Evolutionary conservation across 345 rosid genomes (phyloP).

Genomic region (Gossypium arboreum): DNA sequence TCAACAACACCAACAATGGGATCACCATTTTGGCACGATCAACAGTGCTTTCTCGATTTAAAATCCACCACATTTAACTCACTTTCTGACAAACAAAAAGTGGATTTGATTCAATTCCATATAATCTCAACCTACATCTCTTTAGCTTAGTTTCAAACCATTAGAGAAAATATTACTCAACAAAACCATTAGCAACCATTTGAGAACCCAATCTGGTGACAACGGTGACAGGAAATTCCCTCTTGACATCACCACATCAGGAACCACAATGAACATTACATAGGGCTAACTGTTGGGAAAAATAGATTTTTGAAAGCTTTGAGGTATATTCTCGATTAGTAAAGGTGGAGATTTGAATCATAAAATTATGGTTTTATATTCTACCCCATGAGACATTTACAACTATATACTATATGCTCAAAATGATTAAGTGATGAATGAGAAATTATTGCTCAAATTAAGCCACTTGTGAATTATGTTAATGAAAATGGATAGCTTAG

Average conservation of each 20-base stretch:
- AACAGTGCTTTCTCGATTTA: slow-evolving; percentile 36
- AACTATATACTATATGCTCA: no score
- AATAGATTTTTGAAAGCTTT: no score
- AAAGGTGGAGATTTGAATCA: slow-evolving; percentile 18
- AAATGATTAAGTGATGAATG: no score
- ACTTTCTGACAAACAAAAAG: slow-evolving; percentile 32
- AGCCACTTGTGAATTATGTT: no score
- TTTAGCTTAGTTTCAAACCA: slow-evolving; percentile 32
- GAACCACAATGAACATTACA: slow-evolving; percentile 33
- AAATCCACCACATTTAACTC: slow-evolving; percentile 35
- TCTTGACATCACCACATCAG: slow-evolving; percentile 36
- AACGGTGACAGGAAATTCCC: slow-evolving; percentile 32
- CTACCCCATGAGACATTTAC: no score
- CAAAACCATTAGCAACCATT: slow-evolving; percentile 23
- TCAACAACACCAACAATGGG: slow-evolving; percentile 40
- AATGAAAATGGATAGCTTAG: no score
- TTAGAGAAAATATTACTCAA: slow-evolving; percentile 8
- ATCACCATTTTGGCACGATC: slow-evolving; percentile 39
- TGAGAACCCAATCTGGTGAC: slow-evolving; percentile 40
- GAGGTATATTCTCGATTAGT: slow-evolving; percentile 16
- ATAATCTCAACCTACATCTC: slow-evolving; percentile 35
- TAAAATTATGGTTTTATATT: no score
- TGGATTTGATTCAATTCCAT: slow-evolving; percentile 37
- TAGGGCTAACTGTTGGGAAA: slow-evolving; percentile 14
- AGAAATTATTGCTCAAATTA: no score